Base-by-base conservation (phyloP, 139 green algal species). In the Chlorella sp. region DNA sequence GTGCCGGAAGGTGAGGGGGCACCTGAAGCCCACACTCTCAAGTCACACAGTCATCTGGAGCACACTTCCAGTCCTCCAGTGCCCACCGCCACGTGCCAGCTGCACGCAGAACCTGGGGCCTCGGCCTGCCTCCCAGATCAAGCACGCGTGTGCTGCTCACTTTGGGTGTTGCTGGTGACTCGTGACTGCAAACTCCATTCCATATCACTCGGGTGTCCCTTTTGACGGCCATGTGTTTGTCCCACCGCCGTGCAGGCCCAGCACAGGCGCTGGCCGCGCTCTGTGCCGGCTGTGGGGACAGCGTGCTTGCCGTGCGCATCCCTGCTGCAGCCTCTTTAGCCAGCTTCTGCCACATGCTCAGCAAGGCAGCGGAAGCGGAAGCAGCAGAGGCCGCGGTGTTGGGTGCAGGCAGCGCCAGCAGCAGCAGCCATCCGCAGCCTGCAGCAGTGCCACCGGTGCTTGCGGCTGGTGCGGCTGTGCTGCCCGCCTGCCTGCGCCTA, bases 401-500 rank as follows among this genome's bases (percentile, higher is more conserved):
- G 53, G 3, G 42, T n/a, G 22, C 30, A 7, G 30, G 26, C 57
- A 68, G 28, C 69, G 57, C 30, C 81, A 42, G 30, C 37, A 81
- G 71, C 64, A 82, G 75, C 48, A 89, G 85, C 88, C 90, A 91
- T 69, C 69, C 83, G 71, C 79, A 87, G 53, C 34, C 81, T 57
- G 85, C 69, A 42, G 69, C 69, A 76, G 80, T 48, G 89, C 69
- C 88, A 87, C 37, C 90, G 80, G 92, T 95, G 91, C 93, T 94
- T 83, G 92, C 93, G 37, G 91, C 86, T 94, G 94, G 87, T 92
- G 48, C n/a, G 30, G 73, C 26, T 1, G 24, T 32, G 57, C 36
- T 87, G 18, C 87, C 80, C 3, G 32, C 48, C 0, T 84, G 68
- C 34, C 87, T 96, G 90, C 90, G 82, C 19, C 73, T 81, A 2